Evolutionary conservation across 2,329 filamentous ascomycete species (phyloP), one percentile per base, ranked within the genome.

Genomic region (Ophiostoma quercus): DNA sequence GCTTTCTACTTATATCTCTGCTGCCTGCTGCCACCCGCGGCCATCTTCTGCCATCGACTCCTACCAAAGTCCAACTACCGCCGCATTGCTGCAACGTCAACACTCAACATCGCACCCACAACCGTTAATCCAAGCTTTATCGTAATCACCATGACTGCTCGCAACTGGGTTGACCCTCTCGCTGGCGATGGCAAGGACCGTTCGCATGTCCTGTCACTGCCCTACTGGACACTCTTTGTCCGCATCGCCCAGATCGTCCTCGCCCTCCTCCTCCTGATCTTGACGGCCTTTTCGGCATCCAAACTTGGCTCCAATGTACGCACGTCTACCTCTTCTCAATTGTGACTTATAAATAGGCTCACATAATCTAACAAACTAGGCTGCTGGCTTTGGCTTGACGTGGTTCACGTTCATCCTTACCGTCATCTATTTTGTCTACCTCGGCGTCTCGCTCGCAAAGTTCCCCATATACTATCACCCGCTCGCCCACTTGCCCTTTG

Each of bases 391-490:
- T 67, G 69, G 69, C 11, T 43, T 73, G 29, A 71, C 72, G 2
- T 73, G 72, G 72, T 74, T 74, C 70, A 68, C 73, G 34, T 74
- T 74, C n/a, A 72, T 72, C 67, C 66, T 70, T 32, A 74, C 74
- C 7, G 11, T 73, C 29, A 57, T 73, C 51, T 73, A 74, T 51
- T 71, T 74, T 68, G 67, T 71, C 57, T 74, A 69, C 63, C 71
- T 74, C 19, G 70, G 57, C 43, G 68, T 73, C 54, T 69, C 68
- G 66, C 29, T 73, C 41, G 37, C 69, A 19, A 9, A 47, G 8
- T 66, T 66, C 1, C 71, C 74, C 1, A n/a, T 39, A 2, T 29
- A 63, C 54, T 74, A 74, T 67, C 71, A 74, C 63, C 65, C 69
- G 14, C 68, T 71, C 37, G 71, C 67, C 11, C 74, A 74, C 34